Evolutionary conservation across 768 basidiomycete species (phyloP), one percentile per base, ranked within the genome.

Genomic region (Podaxis rugospora): DNA sequence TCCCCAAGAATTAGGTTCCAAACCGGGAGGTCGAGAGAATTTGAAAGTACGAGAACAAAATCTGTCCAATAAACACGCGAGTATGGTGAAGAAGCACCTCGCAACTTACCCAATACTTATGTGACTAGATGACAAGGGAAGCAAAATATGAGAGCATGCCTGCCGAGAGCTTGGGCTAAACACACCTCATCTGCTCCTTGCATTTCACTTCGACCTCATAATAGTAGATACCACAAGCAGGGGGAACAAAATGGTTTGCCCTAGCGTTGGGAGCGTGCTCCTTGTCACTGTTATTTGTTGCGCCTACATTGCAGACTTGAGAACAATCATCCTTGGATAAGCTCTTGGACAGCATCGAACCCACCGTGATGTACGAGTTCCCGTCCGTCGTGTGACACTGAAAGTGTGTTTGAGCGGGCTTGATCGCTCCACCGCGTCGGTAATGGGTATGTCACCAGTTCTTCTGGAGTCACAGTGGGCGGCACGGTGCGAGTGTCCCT

Each of bases 221-320:
- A 72, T 98, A 99, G 70, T 93, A 96, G 57, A 98, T 86, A 23
- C 95, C 97, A 66, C 91, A 91, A 10, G 89, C 87, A 0, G 88
- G 79, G 1, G 95, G 95, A 51, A 96, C 89, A 0, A 89, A 83
- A 64, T 85, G 76, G 47, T 83, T 83, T 0, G 95, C 87, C 54
- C 93, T 83, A 3, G 91, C 90, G 44, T 94, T 81, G 10, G 92
- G 92, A 0, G 93, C 93, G 36, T 51, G 50, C 58, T 96, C 94
- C 61, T 85, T 85, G 59, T 95, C 92, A 11, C 84, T 85, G 55
- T 74, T 80, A 61, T 77, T 78, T 7, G 81, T 78, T 11, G 79
- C 73, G 57, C 87, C 85, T 82, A 66, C 9, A 32, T 57, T 28
- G 18, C 35, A 39, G 23, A 18, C 14, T 47, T 9, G 36, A 7